Evolutionary conservation across 2,329 filamentous ascomycete genomes (phyloP), one percentile per base, ranked within the genome.

Genomic region (Cytospora mali): DNA sequence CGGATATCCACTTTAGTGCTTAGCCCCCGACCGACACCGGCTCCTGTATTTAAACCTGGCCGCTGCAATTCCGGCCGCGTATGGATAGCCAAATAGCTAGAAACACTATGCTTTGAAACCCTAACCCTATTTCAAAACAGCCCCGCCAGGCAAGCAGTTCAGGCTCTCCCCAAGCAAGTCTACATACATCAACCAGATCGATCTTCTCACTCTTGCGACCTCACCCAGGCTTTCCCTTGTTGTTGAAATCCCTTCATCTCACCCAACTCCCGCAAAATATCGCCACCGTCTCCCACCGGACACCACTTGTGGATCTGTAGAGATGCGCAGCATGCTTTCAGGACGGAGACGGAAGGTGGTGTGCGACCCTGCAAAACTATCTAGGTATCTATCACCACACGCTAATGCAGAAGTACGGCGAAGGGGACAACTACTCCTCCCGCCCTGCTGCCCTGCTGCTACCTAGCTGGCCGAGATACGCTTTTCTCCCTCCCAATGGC

Each of bases 1-100:
- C 54, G 62, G 58, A 39, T 54, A 28, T 56, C 60, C 55, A 56
- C 58, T 52, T 27, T 54, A 18, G 23, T 23, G 39, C 52, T 51
- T 56, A 29, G 48, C 53, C 16, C 33, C 29, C 48, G 42, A 18
- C 42, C 42, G 42, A 46, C n/a, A 46, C 42, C 42, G 42, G 42
- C 42, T 46, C 42, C 42, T 46, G 42, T 46, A 46, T 46, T 46
- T 46, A 46, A 46, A 46, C 42, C 42, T 46, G 42, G 42, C 42
- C 42, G 42, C 42, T 46, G 42, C 7, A 46, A 46, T 46, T 46
- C 42, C 42, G 42, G 42, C 42, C 42, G n/a, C n/a, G 42, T 46
- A 46, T 3, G 13, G 23, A 46, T 46, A 46, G 7, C n/a, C 16
- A 2, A 4, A 4, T 46, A n/a, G n/a, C 42, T 46, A 21, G 11